Evolutionary conservation across 306 rosid genomes (phyloP).

Genomic region (Trifolium fragiferum): DNA sequence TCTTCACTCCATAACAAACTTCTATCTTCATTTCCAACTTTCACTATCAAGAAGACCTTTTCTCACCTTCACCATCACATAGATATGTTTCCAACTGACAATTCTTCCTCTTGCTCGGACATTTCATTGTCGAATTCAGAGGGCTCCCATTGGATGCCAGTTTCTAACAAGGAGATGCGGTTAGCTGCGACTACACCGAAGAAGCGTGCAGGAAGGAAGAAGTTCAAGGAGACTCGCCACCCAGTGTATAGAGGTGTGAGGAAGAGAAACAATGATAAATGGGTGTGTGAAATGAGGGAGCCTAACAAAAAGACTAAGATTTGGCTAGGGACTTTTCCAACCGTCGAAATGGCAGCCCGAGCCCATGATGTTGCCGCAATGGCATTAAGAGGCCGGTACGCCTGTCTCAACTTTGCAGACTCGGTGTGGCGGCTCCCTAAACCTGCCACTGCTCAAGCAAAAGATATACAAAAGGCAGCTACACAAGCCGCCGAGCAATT

Average conservation of each 20-base stretch:
- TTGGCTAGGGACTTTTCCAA: slow-evolving; percentile 66
- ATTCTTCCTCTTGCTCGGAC: slow-evolving; percentile 6
- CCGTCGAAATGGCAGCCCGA: slow-evolving; percentile 81
- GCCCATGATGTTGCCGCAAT: slow-evolving; percentile 85
- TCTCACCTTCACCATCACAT: not conserved
- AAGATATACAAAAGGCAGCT: slow-evolving; percentile 71
- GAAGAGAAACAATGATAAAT: not conserved
- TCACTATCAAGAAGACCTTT: not conserved
- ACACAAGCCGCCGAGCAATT: slow-evolving; percentile 67
- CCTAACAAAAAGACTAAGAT: slow-evolving; percentile 73
- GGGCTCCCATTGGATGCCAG: not conserved
- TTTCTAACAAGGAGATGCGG: slow-evolving; percentile 58
- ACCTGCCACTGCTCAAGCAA: slow-evolving; percentile 53
- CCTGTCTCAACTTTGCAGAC: slow-evolving; percentile 78
- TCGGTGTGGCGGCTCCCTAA: slow-evolving; percentile 58
- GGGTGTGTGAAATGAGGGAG: slow-evolving; percentile 25
- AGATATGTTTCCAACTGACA: slow-evolving; percentile 44
- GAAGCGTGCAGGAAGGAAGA: slow-evolving; percentile 88
- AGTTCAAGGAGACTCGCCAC: slow-evolving; percentile 87
- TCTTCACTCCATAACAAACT: too few relatives aligned
- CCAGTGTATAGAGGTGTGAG: slow-evolving; percentile 78
- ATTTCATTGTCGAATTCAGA: slow-evolving; percentile 10
- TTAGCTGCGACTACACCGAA: slow-evolving; percentile 71
- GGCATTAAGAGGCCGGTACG: slow-evolving; percentile 61
- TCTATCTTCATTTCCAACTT: not conserved